Evolutionary conservation across 2,329 filamentous ascomycete genomes (phyloP), one percentile per base, ranked within the genome.

Genomic region (Cytospora schulzeri): DNA sequence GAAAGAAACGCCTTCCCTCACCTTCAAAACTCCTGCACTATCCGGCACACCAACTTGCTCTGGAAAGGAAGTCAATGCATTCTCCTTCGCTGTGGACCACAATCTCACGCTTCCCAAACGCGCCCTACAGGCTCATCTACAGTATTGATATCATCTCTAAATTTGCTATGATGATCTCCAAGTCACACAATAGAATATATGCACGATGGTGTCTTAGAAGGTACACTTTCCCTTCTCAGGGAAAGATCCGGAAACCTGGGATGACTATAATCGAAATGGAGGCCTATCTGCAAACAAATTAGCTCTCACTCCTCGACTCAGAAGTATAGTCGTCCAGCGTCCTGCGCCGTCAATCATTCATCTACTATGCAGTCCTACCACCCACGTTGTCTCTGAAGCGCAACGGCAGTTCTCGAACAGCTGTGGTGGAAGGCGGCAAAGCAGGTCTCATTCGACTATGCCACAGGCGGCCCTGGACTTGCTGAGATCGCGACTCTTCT

Each of bases 321-420:
- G 31, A 54, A 57, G 55, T 38, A 58, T 51, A 48, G 56, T 56
- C 28, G 51, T 50, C 35, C 51, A 66, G 51, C 51, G 57, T 52
- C 31, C 38, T 63, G 60, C 41, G 45, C 60, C 33, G 56, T 63
- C 64, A 60, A 59, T 63, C 64, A 52, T 57, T 41, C 55, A 45
- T 33, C 19, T 28, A 24, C 14, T 28, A 57, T 55, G 22, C 57
- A 24, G 57, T 51, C n/a, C 26, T 29, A n/a, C 28, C 45, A n/a
- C 60, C 64, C 55, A 41, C 41, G 56, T 57, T 60, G 60, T 55
- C 15, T 33, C 38, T 53, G 52, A 38, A 51, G 58, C 29, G 45
- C 57, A 54, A 59, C 62, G 62, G 65, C 57, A 66, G 61, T 62
- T 64, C 29, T 9, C 50, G 33, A 51, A 11, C 51, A 48, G 51